These are phyloP conservation scores for Phytophthora podocarpi DNA, from an alignment of 352 stramenopile species.

Conservation along the genomic window DNA sequence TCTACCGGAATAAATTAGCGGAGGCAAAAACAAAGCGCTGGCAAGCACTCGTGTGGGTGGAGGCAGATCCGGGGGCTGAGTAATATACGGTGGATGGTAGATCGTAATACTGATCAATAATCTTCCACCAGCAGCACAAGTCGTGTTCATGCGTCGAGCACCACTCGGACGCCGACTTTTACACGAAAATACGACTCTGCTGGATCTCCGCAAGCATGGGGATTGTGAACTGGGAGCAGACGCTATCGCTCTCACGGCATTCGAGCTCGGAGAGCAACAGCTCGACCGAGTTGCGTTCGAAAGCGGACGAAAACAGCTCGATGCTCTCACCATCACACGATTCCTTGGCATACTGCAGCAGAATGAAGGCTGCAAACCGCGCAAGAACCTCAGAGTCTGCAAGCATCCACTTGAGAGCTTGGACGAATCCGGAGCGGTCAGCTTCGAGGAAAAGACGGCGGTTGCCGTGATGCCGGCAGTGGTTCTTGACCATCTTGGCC, in stretches of 20 bases:
- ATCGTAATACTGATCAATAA: conserved; percentile 8
- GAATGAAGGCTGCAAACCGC: conserved; percentile 71
- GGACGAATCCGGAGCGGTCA: conserved; percentile 46
- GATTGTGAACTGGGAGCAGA: conserved; percentile 49
- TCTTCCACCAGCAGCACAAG: conserved; percentile 3
- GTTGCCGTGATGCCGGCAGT: conserved; percentile 76
- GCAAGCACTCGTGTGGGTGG: conserved; percentile 10
- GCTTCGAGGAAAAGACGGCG: conserved; percentile 59
- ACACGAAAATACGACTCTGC: conserved; percentile 66
- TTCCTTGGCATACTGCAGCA: conserved; percentile 63
- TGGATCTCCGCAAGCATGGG: conserved; percentile 62
- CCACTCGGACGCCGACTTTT: conserved; percentile 5
- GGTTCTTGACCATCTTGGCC: conserved; percentile 67
- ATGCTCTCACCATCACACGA: conserved; percentile 26
- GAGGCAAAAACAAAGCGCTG: conserved; percentile 19
- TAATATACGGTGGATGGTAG: conserved; percentile 27
- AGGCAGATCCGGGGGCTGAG: conserved; percentile 8
- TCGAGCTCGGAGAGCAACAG: conserved; percentile 50
- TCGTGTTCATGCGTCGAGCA: conserved; percentile 1
- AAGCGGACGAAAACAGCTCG: conserved; percentile 59
- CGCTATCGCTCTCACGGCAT: conserved; percentile 29
- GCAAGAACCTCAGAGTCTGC: conserved; percentile 54
- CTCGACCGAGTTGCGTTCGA: conserved; percentile 65
- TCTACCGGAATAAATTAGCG: conserved; percentile 31
- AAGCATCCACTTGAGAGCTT: conserved; percentile 72